Evolutionary conservation across 352 stramenopile species (phyloP), one percentile per base, ranked within the genome.

Genomic region (Detonula confervacea): DNA sequence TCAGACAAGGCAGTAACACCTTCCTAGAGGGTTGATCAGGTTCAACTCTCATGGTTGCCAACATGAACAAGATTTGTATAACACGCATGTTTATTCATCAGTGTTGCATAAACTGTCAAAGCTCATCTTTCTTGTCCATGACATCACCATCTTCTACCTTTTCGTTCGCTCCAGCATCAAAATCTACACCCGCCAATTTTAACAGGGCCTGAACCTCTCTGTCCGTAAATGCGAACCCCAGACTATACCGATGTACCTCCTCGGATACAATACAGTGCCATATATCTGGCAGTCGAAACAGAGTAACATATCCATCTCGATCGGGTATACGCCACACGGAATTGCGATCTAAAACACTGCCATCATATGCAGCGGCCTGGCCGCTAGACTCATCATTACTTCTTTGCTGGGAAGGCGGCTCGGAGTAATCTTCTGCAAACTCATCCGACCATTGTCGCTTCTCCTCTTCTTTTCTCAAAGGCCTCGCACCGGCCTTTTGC

Each of bases 181-280:
- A 85, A 6, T 85, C 54, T 14, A 77, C 60, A 16, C 63, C 71
- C 0, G 77, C 77, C 52, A 78, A 77, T 24, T 42, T 73, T 22
- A 85, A 47, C 39, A 85, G 52, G 14, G 62, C 70, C 33, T 81
- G 70, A 7, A 81, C 77, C 46, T 85, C 77, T 29, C 47, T 64
- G 39, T 85, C 77, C n/a, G 77, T 81, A 81, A 85, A 85, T 66
- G 77, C 77, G 62, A 85, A 85, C 22, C 77, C 77, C 37, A 85
- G 68, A 78, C 77, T 85, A 42, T 78, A 85, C 30, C 77, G 77
- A 74, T 85, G 77, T 18, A 85, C 77, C 37, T 85, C 71, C 60
- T 85, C 77, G 6, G 77, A 85, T 11, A 85, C 59, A 35, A 85
- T 81, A 37, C 77, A 85, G 59, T 85, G 77, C 70, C 66, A 81